phyloP scores from a whole-genome alignment of 768 basidiomycete genomes.

The Pisolithus albus region DNA sequence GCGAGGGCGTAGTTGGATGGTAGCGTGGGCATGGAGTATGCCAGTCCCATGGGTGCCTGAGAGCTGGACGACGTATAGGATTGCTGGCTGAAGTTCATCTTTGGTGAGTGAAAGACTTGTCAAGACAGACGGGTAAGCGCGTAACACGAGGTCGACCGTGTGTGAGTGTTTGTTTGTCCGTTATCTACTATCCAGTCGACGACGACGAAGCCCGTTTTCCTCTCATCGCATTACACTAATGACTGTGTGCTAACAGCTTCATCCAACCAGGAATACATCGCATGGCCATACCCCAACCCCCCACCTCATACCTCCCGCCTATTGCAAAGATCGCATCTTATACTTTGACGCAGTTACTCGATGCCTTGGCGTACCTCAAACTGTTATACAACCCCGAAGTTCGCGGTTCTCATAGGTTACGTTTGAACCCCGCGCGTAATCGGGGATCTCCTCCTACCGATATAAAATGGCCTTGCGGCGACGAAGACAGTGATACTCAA shows the following conservation, averaged over 20 bases:
- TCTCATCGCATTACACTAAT: too few relatives aligned
- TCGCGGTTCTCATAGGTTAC: constrained; percentile 7
- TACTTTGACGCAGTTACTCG: constrained; percentile 32
- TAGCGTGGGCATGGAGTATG: constrained; percentile 14
- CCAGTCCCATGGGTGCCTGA: constrained; percentile 10
- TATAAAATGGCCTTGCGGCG: neutral
- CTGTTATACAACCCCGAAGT: constrained; percentile 56
- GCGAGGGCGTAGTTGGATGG: constrained; percentile 9
- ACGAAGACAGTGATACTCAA: constrained; percentile 7
- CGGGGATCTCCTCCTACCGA: neutral
- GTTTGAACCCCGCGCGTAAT: neutral
- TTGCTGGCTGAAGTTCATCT: constrained; percentile 3
- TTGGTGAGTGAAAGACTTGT: too few relatives aligned
- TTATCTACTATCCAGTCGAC: neutral
- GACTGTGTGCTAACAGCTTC: neutral
- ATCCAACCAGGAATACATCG: neutral
- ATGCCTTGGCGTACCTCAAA: constrained; percentile 44
- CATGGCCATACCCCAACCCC: constrained; percentile 29
- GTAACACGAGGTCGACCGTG: neutral
- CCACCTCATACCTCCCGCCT: constrained; percentile 46
- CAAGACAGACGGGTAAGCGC: too few relatives aligned
- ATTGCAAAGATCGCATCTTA: constrained; percentile 37
- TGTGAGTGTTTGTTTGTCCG: neutral
- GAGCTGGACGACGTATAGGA: constrained; percentile 9
- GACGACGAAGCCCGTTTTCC: too few relatives aligned